These are phyloP conservation scores for Arabidopsis suecica DNA, from an alignment of 345 rosid genomes.

Conservation along the genomic window DNA sequence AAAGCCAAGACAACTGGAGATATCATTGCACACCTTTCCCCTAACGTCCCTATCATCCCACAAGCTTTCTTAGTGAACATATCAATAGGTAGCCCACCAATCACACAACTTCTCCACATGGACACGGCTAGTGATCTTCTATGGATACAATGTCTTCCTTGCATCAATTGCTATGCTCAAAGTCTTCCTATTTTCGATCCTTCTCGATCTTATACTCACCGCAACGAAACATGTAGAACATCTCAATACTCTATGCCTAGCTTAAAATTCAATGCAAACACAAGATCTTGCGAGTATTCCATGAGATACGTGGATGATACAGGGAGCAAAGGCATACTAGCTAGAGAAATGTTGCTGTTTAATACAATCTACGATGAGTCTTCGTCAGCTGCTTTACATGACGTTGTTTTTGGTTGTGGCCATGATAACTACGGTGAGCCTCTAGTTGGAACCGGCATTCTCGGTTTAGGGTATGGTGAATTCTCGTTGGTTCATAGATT, in stretches of 20 bases:
- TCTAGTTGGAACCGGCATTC: neutral
- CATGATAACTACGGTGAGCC: neutral
- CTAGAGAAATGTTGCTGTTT: slow-evolving; percentile 18
- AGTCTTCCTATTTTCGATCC: slow-evolving; percentile 17
- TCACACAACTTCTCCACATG: slow-evolving; percentile 13
- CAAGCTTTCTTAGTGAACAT: slow-evolving; percentile 12
- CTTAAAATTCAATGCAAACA: neutral
- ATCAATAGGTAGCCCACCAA: slow-evolving; percentile 36
- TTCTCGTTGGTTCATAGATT: slow-evolving; percentile 2
- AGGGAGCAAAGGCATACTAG: neutral
- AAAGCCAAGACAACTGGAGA: slow-evolving; percentile 16
- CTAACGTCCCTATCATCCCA: neutral
- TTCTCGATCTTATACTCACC: neutral
- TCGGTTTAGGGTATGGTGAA: slow-evolving; percentile 14
- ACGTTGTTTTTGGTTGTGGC: slow-evolving; percentile 28
- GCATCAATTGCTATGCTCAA: neutral
- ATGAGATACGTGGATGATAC: neutral
- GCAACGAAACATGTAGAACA: neutral
- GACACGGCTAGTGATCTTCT: slow-evolving; percentile 14
- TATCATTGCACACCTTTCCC: slow-evolving; percentile 7
- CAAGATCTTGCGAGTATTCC: slow-evolving; percentile 1
- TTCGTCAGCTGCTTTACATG: slow-evolving; percentile 7
- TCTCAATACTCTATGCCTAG: neutral
- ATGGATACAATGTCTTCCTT: slow-evolving; percentile 31
- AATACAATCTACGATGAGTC: slow-evolving; percentile 17